Evolutionary conservation across 352 stramenopile genomes (phyloP), one percentile per base, ranked within the genome.

Genomic region (Globisporangium camurandrum): DNA sequence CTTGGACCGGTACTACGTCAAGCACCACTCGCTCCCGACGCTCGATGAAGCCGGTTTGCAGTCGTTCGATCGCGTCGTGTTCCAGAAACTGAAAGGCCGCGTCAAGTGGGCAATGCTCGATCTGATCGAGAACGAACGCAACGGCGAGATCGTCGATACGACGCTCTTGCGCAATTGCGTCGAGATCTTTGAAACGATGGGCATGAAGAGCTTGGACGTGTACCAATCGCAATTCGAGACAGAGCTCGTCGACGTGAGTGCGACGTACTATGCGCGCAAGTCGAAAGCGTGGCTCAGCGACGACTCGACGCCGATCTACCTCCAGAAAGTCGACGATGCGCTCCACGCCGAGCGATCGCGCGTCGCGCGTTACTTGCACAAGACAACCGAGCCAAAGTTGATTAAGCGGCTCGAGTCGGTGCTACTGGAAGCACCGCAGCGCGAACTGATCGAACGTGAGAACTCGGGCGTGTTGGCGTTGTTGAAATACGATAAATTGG

Each of bases 111-210:
- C 76, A 23, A 98, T 99, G 69, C 83, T 99, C 31, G 79, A 89
- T 40, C 80, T 99, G 22, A 97, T 99, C 49, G 94, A 98, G 63
- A 95, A 98, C 62, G 97, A 99, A 61, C 85, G 96, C 39, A 97
- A 99, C 54, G 93, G 89, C 52, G 84, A 97, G 56, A 97, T 98
- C 53, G 97, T 99, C 56, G 97, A 99, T 72, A 96, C 95, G 56
- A 92, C 81, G 31, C 75, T 99, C 27, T 74, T 99, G 61, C 97
- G 97, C 67, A 93, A 81, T 56, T 98, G 96, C 65, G 84, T 99
- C 28, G 93, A 98, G 66, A 90, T 99, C 33, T 99, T 98, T 63
- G 96, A 99, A 67, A 87, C 91, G 51, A 99, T 99, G 95, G 97
- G 96, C 50, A 96, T 96, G 90, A 92, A 90, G 52, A 89, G 70